Evolutionary conservation across 192 early-diverging fungal genomes (phyloP).

Genomic region (Backusella circina): DNA sequence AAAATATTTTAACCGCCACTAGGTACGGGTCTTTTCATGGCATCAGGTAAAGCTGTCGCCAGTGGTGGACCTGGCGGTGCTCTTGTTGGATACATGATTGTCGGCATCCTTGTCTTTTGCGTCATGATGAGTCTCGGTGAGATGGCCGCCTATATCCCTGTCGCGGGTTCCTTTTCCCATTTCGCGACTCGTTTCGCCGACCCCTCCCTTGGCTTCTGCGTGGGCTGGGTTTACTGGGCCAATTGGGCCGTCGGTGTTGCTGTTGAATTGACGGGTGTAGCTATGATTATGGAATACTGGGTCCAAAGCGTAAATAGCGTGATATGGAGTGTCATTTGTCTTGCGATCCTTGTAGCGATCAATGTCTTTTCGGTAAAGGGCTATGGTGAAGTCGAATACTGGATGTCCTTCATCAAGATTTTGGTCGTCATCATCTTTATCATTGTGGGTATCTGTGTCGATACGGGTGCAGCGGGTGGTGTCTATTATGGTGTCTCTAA

Average conservation of each 20-base stretch:
- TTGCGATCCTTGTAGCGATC: conserved; percentile 56
- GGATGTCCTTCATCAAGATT: conserved; percentile 85
- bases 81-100: conserved; percentile 59
- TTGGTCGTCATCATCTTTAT: conserved; percentile 80
- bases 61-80: conserved; percentile 70
- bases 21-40: conserved; percentile 75
- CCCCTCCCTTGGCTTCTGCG: conserved; percentile 53
- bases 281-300: conserved; percentile 68
- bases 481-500: conserved; percentile 55
- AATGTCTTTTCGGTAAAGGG: conserved; percentile 66
- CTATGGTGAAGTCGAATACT: conserved; percentile 87
- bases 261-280: conserved; percentile 71
- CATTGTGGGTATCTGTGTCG: conserved; percentile 73
- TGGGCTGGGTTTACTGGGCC: conserved; percentile 50
- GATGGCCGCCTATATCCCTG: conserved; percentile 75
- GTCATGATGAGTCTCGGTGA: conserved; percentile 76
- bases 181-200: conserved; percentile 83
- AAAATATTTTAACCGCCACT: not conserved
- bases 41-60: conserved; percentile 63
- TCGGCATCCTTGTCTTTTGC: conserved; percentile 59
- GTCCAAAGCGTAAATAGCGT: conserved; percentile 30
- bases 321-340: conserved; percentile 40
- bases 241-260: conserved; percentile 72
- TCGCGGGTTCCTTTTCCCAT: conserved; percentile 76
- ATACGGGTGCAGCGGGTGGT: conserved; percentile 62